Conservation (phyloP, 305 asterid genomes). For the Lippia alba region DNA sequence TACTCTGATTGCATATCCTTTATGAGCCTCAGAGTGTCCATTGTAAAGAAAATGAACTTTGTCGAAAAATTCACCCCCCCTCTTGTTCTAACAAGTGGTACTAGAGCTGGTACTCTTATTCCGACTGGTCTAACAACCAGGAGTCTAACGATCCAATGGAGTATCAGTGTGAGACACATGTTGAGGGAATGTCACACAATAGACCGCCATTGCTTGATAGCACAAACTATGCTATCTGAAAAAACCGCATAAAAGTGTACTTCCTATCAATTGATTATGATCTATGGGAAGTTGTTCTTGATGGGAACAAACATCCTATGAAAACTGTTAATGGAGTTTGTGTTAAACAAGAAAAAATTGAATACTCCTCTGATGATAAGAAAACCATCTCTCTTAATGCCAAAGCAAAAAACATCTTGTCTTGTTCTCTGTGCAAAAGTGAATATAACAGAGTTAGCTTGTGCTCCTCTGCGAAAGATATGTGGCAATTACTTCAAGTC, state of each 20-base stretch:
- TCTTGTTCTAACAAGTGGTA: no score
- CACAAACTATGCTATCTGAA: no score
- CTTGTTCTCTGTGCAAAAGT: background rate
- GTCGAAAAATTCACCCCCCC: no score
- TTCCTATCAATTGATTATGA: background rate
- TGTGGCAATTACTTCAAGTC: background rate
- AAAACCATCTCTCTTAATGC: background rate
- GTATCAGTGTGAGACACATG: no score
- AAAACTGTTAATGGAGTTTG: background rate
- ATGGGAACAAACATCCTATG: background rate
- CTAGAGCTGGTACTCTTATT: no score
- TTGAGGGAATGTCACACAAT: no score
- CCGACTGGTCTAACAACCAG: no score
- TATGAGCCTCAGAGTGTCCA: no score
- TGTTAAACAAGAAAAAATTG: background rate
- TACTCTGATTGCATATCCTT: no score
- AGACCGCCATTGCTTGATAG: no score
- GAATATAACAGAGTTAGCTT: background rate
- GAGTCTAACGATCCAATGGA: no score
- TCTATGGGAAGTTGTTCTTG: background rate
- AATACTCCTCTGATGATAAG: background rate
- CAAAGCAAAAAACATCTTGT: background rate
- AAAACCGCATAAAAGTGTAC: background rate
- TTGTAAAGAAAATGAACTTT: no score
- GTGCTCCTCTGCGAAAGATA: background rate